phyloP scores from a whole-genome alignment of 108 stramenopile species.

The Cylindrotheca fusiformis region DNA sequence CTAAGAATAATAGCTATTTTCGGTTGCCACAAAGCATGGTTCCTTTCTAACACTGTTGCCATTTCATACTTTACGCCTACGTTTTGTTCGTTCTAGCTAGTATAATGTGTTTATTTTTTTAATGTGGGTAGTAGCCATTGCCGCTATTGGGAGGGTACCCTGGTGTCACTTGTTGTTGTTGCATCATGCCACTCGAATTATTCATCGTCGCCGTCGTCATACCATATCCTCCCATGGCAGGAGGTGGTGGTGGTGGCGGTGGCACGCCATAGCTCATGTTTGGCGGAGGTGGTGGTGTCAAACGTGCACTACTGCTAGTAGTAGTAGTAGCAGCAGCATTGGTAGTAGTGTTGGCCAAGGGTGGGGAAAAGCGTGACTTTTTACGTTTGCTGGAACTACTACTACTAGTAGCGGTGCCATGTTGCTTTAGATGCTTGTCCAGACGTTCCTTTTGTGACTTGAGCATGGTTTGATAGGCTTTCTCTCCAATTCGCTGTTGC shows the following conservation, averaged over 20 bases:
- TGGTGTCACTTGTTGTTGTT: too few relatives aligned
- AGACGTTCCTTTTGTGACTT: slow-evolving; percentile 62
- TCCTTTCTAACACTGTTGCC: too few relatives aligned
- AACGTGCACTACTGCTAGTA: background rate
- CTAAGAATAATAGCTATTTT: too few relatives aligned
- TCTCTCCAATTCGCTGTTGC: slow-evolving; percentile 63
- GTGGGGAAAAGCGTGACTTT: background rate
- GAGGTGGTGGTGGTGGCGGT: slow-evolving; percentile 13
- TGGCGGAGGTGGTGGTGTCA: slow-evolving; percentile 13
- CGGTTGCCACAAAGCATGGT: too few relatives aligned
- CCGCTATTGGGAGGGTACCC: too few relatives aligned
- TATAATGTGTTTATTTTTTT: too few relatives aligned
- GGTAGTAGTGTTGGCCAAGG: background rate
- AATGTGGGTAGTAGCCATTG: too few relatives aligned
- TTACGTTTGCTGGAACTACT: background rate
- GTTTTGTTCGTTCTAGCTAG: too few relatives aligned
- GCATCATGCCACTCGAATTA: too few relatives aligned
- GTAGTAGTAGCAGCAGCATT: background rate
- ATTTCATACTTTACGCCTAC: too few relatives aligned
- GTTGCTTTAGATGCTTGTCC: slow-evolving; percentile 22
- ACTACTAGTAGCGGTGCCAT: background rate
- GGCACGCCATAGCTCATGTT: background rate
- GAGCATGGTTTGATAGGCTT: slow-evolving; percentile 64
- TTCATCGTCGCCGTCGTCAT: too few relatives aligned
- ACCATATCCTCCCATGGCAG: background rate